Evolutionary conservation across 1,284 basidiomycete species (phyloP).

Genomic region (Pseudozyma thailandica): DNA sequence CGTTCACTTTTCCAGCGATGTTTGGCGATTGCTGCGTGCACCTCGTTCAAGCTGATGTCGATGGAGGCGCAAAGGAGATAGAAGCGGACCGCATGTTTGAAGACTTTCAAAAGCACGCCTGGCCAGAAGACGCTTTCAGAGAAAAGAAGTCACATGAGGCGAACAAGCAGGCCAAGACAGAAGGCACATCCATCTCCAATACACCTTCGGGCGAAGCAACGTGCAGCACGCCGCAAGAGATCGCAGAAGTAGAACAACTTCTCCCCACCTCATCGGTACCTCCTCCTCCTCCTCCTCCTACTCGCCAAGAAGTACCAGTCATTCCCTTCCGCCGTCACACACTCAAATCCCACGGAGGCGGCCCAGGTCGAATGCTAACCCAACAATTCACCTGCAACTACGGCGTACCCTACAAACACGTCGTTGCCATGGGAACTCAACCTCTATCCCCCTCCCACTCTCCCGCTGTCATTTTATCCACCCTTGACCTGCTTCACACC

Average conservation of each 20-base stretch:
- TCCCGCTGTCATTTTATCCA: conserved; percentile 15
- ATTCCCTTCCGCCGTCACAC: conserved; percentile 45
- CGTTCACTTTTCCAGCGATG: conserved; percentile 21
- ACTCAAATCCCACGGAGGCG: conserved; percentile 23
- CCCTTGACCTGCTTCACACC: conserved; percentile 16
- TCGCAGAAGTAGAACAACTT: no score
- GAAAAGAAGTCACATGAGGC: neutral
- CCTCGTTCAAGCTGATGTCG: conserved; percentile 35
- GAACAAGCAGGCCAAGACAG: neutral
- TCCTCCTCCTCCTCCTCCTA: no score
- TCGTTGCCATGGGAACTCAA: conserved; percentile 39
- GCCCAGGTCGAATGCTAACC: conserved; percentile 30
- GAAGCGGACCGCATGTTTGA: conserved; percentile 30
- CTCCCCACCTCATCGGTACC: no score
- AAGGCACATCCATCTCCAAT: neutral
- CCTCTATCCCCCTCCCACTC: conserved; percentile 16
- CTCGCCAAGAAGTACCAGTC: neutral
- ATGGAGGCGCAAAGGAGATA: conserved; percentile 7
- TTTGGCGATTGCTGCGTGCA: conserved; percentile 43
- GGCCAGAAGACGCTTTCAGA: conserved; percentile 10
- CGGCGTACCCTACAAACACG: conserved; percentile 51
- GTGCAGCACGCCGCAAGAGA: no score
- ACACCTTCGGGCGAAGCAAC: no score
- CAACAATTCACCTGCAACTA: conserved; percentile 59
- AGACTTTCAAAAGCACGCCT: conserved; percentile 23